Base-by-base conservation (phyloP, 148 eudicot species). In the Vaccinium myrtillus region DNA sequence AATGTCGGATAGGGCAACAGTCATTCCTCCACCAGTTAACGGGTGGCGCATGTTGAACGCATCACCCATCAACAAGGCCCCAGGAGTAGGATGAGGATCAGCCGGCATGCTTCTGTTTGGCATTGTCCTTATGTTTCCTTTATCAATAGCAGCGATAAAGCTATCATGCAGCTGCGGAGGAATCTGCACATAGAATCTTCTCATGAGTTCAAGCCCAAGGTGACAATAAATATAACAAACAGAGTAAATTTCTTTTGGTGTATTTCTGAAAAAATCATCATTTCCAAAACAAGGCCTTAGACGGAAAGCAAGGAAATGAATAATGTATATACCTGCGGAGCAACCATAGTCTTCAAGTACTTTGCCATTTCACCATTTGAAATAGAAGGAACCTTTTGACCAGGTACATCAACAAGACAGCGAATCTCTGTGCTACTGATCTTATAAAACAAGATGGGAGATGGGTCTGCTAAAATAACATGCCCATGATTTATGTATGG, bases 11-110 rank as follows among this genome's bases (percentile, higher is more conserved):
- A 95, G 85, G 15, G 98, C 98, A n/a, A 95, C 98, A 16, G 98
- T 95, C 96, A 95, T 95, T 87, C 98, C 98, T 48, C 98, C 98
- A 58, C 98, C 96, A 43, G 98, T 95, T 84, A 95, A 85, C 51
- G 98, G 98, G 88, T 95, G 98, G 16, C 98, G 92, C 98, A 95
- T 94, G 90, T 95, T 94, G 87, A 95, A 95, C 16, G 98, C 98
- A 87, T 95, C 98, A 8, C 98, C 98, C 98, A 95, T 92, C 19
- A 95, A 83, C 81, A 95, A 88, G 36, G 98, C 98, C 79, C 96
- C 98, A 1, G 95, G 97, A 59, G 91, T 94, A 25, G 97, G 97
- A 56, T 87, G 95, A 80, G 97, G 97, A 27, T 88, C 90, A 63
- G 97, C 97, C 16, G 95, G 97, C 97, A 94, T 94, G 94, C 97